Conservation (phyloP, 139 green algal species). For the Volvox africanus region DNA sequence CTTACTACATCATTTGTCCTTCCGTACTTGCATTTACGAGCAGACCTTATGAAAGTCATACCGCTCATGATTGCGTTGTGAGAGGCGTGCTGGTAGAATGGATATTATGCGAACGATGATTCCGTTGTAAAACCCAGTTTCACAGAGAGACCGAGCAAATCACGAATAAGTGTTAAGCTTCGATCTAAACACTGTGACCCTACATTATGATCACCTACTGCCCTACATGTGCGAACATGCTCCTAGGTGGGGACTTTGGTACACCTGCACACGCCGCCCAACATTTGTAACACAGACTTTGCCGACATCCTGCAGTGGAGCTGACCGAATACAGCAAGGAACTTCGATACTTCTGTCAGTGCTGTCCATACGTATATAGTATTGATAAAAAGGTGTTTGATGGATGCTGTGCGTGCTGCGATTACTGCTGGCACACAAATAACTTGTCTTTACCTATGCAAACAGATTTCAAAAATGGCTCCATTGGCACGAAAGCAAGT, state of each 20-base stretch:
- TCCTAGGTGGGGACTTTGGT: conserved; percentile 70
- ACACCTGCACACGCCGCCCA: background rate
- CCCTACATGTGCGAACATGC: conserved; percentile 91
- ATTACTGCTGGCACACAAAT: background rate
- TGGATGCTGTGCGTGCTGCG: background rate
- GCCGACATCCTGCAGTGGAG: conserved; percentile 66
- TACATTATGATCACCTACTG: conserved; percentile 78
- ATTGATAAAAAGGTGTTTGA: conserved; percentile 77
- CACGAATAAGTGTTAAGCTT: too few species aligned
- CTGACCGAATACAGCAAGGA: conserved; percentile 70
- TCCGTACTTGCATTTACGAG: too few species aligned
- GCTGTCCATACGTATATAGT: conserved; percentile 88
- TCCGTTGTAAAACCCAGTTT: too few species aligned
- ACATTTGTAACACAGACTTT: background rate
- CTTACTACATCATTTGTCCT: too few species aligned
- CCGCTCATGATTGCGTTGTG: too few species aligned
- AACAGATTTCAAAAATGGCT: conserved; percentile 80
- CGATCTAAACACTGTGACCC: too few species aligned
- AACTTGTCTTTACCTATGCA: conserved; percentile 43
- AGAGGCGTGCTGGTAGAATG: too few species aligned
- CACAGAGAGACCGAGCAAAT: too few species aligned
- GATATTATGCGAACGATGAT: too few species aligned
- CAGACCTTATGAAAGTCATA: too few species aligned
- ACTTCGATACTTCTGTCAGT: conserved; percentile 82
- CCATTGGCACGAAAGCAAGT: conserved; percentile 83